Conservation (phyloP, 2,329 filamentous ascomycete genomes). For the Talaromyces rugulosus region DNA sequence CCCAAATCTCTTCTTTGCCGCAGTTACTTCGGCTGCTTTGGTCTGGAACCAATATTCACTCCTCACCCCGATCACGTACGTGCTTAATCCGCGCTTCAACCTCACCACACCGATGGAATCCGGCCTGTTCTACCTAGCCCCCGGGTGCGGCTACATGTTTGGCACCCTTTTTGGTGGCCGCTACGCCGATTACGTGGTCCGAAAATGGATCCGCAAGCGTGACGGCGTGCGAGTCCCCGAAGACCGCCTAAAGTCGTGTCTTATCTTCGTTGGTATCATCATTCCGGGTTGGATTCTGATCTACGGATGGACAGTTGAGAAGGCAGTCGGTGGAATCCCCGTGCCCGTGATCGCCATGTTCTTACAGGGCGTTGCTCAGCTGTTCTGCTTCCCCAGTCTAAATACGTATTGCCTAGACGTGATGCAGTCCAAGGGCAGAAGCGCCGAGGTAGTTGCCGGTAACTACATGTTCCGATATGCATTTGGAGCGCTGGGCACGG, state of each 20-base stretch:
- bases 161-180: conserved; percentile 70
- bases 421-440: conserved; percentile 59
- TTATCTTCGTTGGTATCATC: conserved; percentile 54
- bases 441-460: conserved; percentile 71
- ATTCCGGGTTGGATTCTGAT: conserved; percentile 63
- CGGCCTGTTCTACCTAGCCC: conserved; percentile 70
- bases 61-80: conserved; percentile 66
- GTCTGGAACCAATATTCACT: conserved; percentile 74
- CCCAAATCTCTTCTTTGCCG: conserved; percentile 62
- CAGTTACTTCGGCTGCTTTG: conserved; percentile 57
- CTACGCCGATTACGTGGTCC: conserved; percentile 65
- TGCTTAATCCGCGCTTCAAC: conserved; percentile 69
- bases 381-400: conserved; percentile 70
- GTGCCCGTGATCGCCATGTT: conserved; percentile 69
- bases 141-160: conserved; percentile 64
- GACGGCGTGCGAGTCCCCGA: conserved; percentile 60
- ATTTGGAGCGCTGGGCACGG: conserved; percentile 67
- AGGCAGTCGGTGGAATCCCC: conserved; percentile 51
- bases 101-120: conserved; percentile 63
- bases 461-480: conserved; percentile 77
- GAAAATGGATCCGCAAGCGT: conserved; percentile 58
- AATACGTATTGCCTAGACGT: conserved; percentile 83
- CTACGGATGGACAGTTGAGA: conserved; percentile 63
- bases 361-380: conserved; percentile 66
- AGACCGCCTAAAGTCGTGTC: conserved; percentile 59